Evolutionary conservation across 345 rosid species (phyloP).

Genomic region (Arabidopsis thaliana): TAIR10.1 NC_003070.9:29506501-29507000

Average conservation of each 20-base stretch:
- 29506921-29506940: constrained; percentile 68
- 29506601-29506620: constrained; percentile 89
- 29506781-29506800: constrained; percentile 58
- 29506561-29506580: constrained; percentile 25
- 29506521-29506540: constrained; percentile 5
- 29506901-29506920: constrained; percentile 90
- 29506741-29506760: constrained; percentile 74
- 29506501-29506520: constrained; percentile 1
- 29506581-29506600: constrained; percentile 49
- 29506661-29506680: constrained; percentile 63
- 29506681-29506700: constrained; percentile 19
- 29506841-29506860: constrained; percentile 55
- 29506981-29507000: constrained; percentile 56
- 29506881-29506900: constrained; percentile 86
- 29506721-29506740: neutral
- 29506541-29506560: constrained; percentile 15
- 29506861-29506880: constrained; percentile 67
- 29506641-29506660: constrained; percentile 99
- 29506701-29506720: neutral
- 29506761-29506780: constrained; percentile 48
- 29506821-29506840: constrained; percentile 51
- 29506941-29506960: constrained; percentile 43
- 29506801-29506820: constrained; percentile 49
- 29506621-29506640: constrained; percentile 97
- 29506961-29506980: constrained; percentile 50